Conservation (phyloP, 305 asterid species). For the Fraxinus floribunda region DNA sequence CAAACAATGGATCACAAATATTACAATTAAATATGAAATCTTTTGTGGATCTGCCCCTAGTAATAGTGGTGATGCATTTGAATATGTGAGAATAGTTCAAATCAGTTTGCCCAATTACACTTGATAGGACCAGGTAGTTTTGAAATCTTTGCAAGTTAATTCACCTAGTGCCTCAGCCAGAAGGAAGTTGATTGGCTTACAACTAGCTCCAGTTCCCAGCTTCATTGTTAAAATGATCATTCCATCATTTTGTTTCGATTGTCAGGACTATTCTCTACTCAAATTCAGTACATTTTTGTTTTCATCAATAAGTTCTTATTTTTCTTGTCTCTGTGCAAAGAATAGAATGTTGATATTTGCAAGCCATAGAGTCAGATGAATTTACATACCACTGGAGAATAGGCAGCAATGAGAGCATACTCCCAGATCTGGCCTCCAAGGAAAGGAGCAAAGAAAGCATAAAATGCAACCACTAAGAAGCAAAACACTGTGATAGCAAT, state of each 20-base stretch:
- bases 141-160: background rate
- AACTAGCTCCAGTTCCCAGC: constrained; percentile 3
- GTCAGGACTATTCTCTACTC: background rate
- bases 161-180: background rate
- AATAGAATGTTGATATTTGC: constrained; percentile 12
- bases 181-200: background rate
- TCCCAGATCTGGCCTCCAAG: constrained; percentile 92
- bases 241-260: background rate
- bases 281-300: background rate
- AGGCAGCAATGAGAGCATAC: constrained; percentile 61
- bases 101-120: background rate
- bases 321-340: background rate
- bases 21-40: background rate
- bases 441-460: constrained; percentile 97
- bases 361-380: constrained; percentile 24
- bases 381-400: constrained; percentile 88
- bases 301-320: background rate
- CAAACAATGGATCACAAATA: background rate
- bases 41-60: background rate
- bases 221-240: background rate
- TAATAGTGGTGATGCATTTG: background rate
- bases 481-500: constrained; percentile 90
- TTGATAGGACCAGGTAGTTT: background rate
- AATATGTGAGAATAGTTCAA: background rate
- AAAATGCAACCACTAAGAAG: constrained; percentile 89